Evolutionary conservation across 1,284 basidiomycete genomes (phyloP), one percentile per base, ranked within the genome.

Genomic region (Tremellales sp.): DNA sequence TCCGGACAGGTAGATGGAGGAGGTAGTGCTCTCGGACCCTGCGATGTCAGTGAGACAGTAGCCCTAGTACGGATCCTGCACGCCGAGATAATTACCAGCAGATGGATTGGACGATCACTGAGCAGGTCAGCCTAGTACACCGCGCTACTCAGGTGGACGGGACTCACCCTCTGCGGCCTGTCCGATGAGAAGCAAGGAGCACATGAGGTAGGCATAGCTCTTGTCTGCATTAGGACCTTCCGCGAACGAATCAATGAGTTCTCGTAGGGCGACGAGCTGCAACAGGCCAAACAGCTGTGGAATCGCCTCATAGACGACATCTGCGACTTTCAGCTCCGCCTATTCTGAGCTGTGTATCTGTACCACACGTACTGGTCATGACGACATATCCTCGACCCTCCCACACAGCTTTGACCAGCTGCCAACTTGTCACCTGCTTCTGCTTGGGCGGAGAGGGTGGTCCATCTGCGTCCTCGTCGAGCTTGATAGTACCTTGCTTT

Each of bases 11-110:
- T 35, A 65, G 57, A 52, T 72, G 66, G 2, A 72, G 54, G 8
- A 66, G 40, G 44, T 72, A 69, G 45, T 70, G 67, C 45, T 74
- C 72, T 43, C 68, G 62, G 0, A 70, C 65, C 42, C 67, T 63
- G 41, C 31, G n/a, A 7, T 17, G 35, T 53, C 40, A 54, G 56
- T 40, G 21, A 25, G 37, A 47, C 6, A 36, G 27, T 23, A n/a
- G 17, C 19, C 26, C 13, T 10, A 43, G 3, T 19, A 22, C 23
- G 29, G n/a, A n/a, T n/a, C n/a, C n/a, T n/a, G n/a, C n/a, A n/a
- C n/a, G n/a, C n/a, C n/a, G n/a, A n/a, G n/a, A n/a, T 33, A 43
- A 56, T 51, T 23, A 60, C 60, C 52, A 45, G 13, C 52, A 49
- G 45, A 61, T 62, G 2, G 59, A 58, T 1, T 47, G 48, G 8